Conservation (phyloP, 1,139 yeast genomes). For the Lodderomyces beijingensis region DNA sequence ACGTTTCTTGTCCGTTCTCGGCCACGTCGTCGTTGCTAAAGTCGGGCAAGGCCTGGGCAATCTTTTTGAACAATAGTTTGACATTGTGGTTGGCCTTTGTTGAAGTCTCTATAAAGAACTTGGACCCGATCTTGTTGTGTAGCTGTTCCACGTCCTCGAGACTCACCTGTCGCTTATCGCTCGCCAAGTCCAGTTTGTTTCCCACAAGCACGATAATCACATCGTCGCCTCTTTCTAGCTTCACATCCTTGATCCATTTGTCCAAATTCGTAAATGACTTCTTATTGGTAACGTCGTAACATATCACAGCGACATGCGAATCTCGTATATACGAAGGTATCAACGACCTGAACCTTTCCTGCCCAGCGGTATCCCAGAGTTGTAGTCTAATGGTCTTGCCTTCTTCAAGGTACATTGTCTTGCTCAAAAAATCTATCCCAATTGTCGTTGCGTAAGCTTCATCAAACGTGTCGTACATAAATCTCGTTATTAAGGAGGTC, state of each 20-base stretch:
- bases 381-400: slow-evolving; percentile 48
- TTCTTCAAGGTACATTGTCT: slow-evolving; percentile 61
- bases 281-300: slow-evolving; percentile 85
- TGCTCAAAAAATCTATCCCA: slow-evolving; percentile 92
- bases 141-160: slow-evolving; percentile 74
- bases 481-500: slow-evolving; percentile 89
- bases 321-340: slow-evolving; percentile 91
- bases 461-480: slow-evolving; percentile 98
- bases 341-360: slow-evolving; percentile 53
- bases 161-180: slow-evolving; percentile 73
- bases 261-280: slow-evolving; percentile 72
- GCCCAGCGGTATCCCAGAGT: slow-evolving; percentile 63
- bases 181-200: slow-evolving; percentile 58
- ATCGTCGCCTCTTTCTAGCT: slow-evolving; percentile 69
- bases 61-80: slow-evolving; percentile 79
- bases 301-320: slow-evolving; percentile 94
- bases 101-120: slow-evolving; percentile 85
- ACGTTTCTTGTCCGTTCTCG: slow-evolving; percentile 29
- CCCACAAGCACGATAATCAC: slow-evolving; percentile 40
- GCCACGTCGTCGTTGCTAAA: slow-evolving; percentile 26
- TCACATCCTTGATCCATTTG: slow-evolving; percentile 61
- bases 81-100: slow-evolving; percentile 95
- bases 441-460: slow-evolving; percentile 94
- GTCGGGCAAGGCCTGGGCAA: slow-evolving; percentile 89
- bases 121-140: slow-evolving; percentile 52